A percentile compares a stretch with the other conserved stretches of the same genome.
Conservation (phyloP, 805 yeast genomes). For the Yamadazyma laniorum region DNA sequence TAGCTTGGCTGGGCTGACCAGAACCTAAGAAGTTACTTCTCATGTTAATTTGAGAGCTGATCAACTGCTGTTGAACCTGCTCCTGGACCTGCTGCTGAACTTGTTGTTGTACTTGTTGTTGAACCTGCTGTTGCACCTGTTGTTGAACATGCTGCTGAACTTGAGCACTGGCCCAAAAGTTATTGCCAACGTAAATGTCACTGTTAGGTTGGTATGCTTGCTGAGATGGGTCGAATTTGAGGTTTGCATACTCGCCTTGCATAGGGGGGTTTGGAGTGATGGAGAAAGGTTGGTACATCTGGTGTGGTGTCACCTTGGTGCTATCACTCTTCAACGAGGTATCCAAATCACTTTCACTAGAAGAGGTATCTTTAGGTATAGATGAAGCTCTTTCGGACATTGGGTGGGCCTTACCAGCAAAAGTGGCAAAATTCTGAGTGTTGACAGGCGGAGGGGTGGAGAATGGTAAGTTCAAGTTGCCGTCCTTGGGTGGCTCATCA, state of each 20-base stretch:
- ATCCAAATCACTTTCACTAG: constrained; percentile 16
- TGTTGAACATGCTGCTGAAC: constrained; percentile 13
- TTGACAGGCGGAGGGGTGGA: constrained; percentile 22
- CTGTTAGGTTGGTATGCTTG: constrained; percentile 2
- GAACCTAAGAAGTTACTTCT: constrained; percentile 12
- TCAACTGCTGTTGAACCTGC: constrained; percentile 11
- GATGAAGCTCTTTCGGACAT: not conserved
- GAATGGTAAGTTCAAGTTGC: constrained; percentile 21
- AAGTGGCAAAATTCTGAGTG: constrained; percentile 7
- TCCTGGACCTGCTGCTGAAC: constrained; percentile 14
- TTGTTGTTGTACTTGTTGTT: constrained; percentile 12
- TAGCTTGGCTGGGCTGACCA: constrained; percentile 9
- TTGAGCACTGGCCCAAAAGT: constrained; percentile 10
- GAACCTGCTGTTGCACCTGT: constrained; percentile 14
- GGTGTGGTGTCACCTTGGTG: constrained; percentile 7
- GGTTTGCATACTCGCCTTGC: constrained; percentile 2
- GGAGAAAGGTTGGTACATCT: constrained; percentile 2
- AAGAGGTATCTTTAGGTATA: constrained; percentile 4
- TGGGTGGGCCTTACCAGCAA: not conserved
- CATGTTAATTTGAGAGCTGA: constrained; percentile 8
- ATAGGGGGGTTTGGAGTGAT: constrained; percentile 5
- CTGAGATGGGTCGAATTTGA: constrained; percentile 2
- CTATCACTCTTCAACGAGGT: constrained; percentile 10
- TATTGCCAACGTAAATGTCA: constrained; percentile 3
- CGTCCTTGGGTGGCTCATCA: constrained; percentile 5